Conservation (phyloP, 2,329 filamentous ascomycete species). For the Mollisia scopiformis region DNA sequence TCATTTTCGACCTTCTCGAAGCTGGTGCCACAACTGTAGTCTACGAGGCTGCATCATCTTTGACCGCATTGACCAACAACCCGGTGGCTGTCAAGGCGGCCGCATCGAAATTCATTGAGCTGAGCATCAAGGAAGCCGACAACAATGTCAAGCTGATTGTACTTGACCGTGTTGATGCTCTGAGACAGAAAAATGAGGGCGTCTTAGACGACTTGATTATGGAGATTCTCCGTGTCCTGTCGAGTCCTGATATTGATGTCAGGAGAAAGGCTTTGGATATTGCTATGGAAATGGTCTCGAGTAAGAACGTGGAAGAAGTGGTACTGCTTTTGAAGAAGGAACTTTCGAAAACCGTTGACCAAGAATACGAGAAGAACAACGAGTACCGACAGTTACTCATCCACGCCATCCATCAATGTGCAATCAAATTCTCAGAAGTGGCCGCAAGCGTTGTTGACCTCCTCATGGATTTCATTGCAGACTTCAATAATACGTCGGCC, state of each 20-base stretch:
- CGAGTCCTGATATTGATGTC: conserved; percentile 94
- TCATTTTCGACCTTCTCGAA: conserved; percentile 96
- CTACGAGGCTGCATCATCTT: conserved; percentile 94
- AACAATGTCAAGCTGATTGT: conserved; percentile 99
- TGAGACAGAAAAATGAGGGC: conserved; percentile 86
- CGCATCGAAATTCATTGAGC: conserved; percentile 92
- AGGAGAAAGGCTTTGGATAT: conserved; percentile 88
- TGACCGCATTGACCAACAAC: conserved; percentile 93
- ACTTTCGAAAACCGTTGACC: conserved; percentile 94
- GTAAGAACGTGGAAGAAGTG: conserved; percentile 98
- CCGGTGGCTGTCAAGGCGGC: conserved; percentile 97
- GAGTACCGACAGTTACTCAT: conserved; percentile 96
- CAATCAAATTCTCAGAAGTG: conserved; percentile 98
- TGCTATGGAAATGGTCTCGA: conserved; percentile 96
- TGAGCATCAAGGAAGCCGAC: conserved; percentile 96
- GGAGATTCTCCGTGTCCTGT: conserved; percentile 94
- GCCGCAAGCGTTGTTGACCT: conserved; percentile 95
- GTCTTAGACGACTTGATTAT: conserved; percentile 93
- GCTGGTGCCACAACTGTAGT: conserved; percentile 92
- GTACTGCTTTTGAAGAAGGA: conserved; percentile 97
- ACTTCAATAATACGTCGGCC: conserved; percentile 96
- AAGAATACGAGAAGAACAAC: conserved; percentile 97
- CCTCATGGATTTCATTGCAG: conserved; percentile 98
- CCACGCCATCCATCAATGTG: conserved; percentile 96
- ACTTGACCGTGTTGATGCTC: conserved; percentile 86